Base-by-base conservation (phyloP, 306 rosid species). In the Castanea crenata region DNA sequence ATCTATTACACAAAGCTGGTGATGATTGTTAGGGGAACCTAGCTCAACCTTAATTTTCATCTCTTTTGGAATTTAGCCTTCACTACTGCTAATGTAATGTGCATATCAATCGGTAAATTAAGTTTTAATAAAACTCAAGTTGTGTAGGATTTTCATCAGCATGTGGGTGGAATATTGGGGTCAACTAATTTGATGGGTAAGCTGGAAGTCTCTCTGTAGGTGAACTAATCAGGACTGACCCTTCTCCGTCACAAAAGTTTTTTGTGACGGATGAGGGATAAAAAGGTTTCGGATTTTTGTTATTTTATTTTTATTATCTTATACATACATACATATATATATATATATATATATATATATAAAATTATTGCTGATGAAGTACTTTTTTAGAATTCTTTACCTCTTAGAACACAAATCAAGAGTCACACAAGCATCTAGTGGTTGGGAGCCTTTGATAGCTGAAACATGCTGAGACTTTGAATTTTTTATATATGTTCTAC, bases 211-310 rank as follows among this genome's bases (percentile, higher is more conserved):
- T n/a, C 79, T 62, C 8, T 65, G 64, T 57, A 51, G 79, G 63
- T 64, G 51, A 76, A 61, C 79, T 18, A 76, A 69, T 49, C 61
- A 25, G 69, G 41, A 59, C 69, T 62, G 69, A 13, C 38, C 15
- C 19, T 63, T n/a, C 34, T 4, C 35, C 29, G 14, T 25, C 35
- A 27, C 14, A 13, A 14, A 62, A 13, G 69, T 1, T 15, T 6
- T n/a, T 4, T 12, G 27, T 31, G 35, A 62, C 69, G 34, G 19
- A 62, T 27, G 35, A 62, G 1, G n/a, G 15, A 62, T 14, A 14
- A 15, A 29, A 49, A 2, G 20, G 35, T 23, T 29, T 27, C 20
- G n/a, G 41, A 63, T 27, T 15, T 29, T 21, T 25, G 27, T 62
- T 23, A 10, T 57, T 25, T 12, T 25, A 0, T n/a, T 6, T 12